Evolutionary conservation across 2,329 filamentous ascomycete species (phyloP).

Genomic region (Colletotrichum lupini): DNA sequence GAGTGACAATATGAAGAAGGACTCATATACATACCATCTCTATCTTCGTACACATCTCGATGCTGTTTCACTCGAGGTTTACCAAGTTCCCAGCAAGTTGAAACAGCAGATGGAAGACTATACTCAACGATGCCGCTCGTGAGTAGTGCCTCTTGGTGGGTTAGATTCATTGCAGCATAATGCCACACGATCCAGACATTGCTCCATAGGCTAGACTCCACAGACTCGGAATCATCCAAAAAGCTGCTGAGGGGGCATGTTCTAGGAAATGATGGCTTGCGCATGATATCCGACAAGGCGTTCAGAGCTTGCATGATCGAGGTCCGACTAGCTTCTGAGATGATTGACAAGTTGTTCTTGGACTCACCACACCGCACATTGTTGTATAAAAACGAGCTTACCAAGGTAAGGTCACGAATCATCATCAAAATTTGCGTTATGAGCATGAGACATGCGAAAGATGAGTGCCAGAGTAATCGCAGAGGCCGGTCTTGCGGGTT

Average conservation of each 20-base stretch:
- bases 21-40: neutral
- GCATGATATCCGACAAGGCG: neutral
- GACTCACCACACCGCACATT: neutral
- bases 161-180: neutral
- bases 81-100: conserved; percentile 6
- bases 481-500: neutral
- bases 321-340: neutral
- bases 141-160: neutral
- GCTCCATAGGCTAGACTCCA: neutral
- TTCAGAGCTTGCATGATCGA: conserved; percentile 7
- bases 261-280: neutral
- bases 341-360: conserved; percentile 6
- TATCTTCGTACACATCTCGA: conserved; percentile 5
- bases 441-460: neutral
- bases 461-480: neutral
- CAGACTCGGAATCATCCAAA: neutral
- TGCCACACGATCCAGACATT: conserved; percentile 1
- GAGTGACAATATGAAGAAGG: neutral
- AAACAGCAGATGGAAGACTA: neutral
- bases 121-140: conserved; percentile 2
- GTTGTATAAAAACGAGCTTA: neutral
- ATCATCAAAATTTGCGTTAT: conserved; percentile 8
- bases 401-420: neutral
- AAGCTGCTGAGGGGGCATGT: neutral
- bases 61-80: conserved; percentile 6